A percentile compares a stretch with the other conserved stretches of the same genome.
phyloP scores from a whole-genome alignment of 352 stramenopile genomes.

The Globisporangium cylindrosporum region DNA sequence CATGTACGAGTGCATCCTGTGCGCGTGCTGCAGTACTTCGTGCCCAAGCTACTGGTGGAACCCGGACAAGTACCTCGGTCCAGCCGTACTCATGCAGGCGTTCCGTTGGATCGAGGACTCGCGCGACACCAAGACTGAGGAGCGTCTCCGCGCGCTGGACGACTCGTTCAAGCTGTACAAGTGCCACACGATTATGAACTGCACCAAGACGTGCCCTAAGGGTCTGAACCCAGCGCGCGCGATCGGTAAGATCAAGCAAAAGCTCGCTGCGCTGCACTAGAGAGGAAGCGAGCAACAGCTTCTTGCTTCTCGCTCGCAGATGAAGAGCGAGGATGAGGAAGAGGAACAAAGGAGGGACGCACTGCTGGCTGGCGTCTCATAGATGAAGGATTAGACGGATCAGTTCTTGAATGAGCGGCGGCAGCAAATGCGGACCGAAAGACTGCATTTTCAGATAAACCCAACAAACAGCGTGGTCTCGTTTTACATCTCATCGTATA shows the following conservation, averaged over 20 bases:
- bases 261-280: slow-evolving; percentile 82
- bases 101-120: slow-evolving; percentile 99
- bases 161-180: slow-evolving; percentile 99
- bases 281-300: neutral
- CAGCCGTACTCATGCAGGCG: slow-evolving; percentile 92
- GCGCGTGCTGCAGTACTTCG: slow-evolving; percentile 98
- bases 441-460: slow-evolving; percentile 11
- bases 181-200: slow-evolving; percentile 99
- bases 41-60: slow-evolving; percentile 99
- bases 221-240: slow-evolving; percentile 98
- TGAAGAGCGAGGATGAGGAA: neutral
- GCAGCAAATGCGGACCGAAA: neutral
- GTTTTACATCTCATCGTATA: too few relatives aligned
- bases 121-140: slow-evolving; percentile 95
- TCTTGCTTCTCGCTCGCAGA: neutral
- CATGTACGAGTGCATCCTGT: slow-evolving; percentile 99
- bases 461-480: neutral
- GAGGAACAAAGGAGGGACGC: neutral
- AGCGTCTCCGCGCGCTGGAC: slow-evolving; percentile 95
- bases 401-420: neutral
- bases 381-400: neutral
- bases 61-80: slow-evolving; percentile 93
- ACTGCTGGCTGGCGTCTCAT: neutral
- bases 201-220: slow-evolving; percentile 99
- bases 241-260: slow-evolving; percentile 99